Percentiles rank a stretch among this genome's conserved stretches.
Conservation (phyloP, 371 early-diverging fungal species). For the Syncephalastrum contaminatum region DNA sequence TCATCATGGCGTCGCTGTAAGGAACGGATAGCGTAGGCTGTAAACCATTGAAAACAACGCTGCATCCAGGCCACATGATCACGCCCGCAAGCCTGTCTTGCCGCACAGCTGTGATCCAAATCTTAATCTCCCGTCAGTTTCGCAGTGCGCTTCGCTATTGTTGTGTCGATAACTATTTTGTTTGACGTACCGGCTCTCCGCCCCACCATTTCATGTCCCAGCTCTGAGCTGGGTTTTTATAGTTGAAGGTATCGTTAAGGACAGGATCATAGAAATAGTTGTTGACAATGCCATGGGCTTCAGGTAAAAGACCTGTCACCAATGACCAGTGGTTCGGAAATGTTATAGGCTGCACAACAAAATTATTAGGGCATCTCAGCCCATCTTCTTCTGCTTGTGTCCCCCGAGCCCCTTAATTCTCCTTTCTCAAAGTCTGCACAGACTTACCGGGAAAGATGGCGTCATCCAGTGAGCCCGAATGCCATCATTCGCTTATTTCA, state of each 20-base stretch:
- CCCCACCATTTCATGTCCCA: slow-evolving; percentile 85
- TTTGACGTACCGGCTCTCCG: slow-evolving; percentile 76
- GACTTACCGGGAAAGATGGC: slow-evolving; percentile 72
- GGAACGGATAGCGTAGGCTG: slow-evolving; percentile 69
- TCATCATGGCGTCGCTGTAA: slow-evolving; percentile 49
- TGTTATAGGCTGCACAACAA: slow-evolving; percentile 60
- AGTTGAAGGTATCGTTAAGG: slow-evolving; percentile 78
- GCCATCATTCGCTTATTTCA: slow-evolving; percentile 47
- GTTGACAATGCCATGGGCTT: slow-evolving; percentile 89
- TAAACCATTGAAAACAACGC: slow-evolving; percentile 33
- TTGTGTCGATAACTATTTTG: background rate
- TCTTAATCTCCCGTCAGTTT: slow-evolving; percentile 35
- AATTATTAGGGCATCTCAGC: background rate
- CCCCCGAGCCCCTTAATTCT: too few species aligned
- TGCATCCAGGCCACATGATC: slow-evolving; percentile 92
- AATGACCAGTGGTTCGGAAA: slow-evolving; percentile 96
- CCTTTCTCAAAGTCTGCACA: background rate
- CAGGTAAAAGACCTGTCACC: slow-evolving; percentile 91
- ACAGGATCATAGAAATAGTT: slow-evolving; percentile 85
- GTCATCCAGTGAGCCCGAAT: slow-evolving; percentile 65
- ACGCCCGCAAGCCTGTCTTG: slow-evolving; percentile 69
- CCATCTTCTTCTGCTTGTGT: too few species aligned
- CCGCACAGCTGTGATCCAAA: slow-evolving; percentile 87
- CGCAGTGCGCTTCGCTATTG: background rate
- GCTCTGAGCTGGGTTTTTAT: slow-evolving; percentile 63